Base-by-base conservation (phyloP, 208 protist genomes). In the Blechomonas ayalai region DNA sequence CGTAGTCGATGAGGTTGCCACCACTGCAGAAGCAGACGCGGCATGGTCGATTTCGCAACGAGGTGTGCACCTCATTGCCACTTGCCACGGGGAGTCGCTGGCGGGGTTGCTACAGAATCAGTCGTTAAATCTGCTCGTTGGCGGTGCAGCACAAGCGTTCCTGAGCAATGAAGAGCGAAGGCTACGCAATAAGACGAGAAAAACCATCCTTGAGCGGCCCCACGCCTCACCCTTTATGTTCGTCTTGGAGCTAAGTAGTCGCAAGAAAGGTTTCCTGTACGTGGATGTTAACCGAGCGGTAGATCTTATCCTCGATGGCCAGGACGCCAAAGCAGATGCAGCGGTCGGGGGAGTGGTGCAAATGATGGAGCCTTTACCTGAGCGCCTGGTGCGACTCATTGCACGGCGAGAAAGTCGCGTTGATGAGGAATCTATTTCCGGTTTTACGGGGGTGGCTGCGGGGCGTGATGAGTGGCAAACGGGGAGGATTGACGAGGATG, bases 1-100 rank as follows among this genome's bases (percentile, higher is more conserved):
- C 50, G 60, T 97, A 32, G 85, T 97, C 27, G 95, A 98, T 57
- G 92, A 98, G 69, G 74, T 97, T 36, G 68, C 75, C 4, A 82
- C 62, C 9, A 51, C 38, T 13, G 68, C 49, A 18, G 87, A 97
- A 58, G 84, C 71, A 10, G 54, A 94, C 28, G 85, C 77, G 23
- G 81, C 73, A 33, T 89, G 80, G 71, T 91, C 82, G 6, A 91
- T 91, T 23, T 59, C 81, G 4, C 75, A 95, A 51, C 70, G 91
- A 36, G 91, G 91, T 12, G 84, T 95, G 28, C 63, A 55, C 43
- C 52, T 96, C 35, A 75, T 97, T 32, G 89, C 79, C 15, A 94
- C 88, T 1, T 95, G 83, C 43, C 92, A 97, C 64, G 92, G 92
- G 26, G 73, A 91, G 45, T 57, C 39, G 47, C 52, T 96, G 12